phyloP scores from a whole-genome alignment of 2,329 filamentous ascomycete species.

The Monosporascus sp. region DNA sequence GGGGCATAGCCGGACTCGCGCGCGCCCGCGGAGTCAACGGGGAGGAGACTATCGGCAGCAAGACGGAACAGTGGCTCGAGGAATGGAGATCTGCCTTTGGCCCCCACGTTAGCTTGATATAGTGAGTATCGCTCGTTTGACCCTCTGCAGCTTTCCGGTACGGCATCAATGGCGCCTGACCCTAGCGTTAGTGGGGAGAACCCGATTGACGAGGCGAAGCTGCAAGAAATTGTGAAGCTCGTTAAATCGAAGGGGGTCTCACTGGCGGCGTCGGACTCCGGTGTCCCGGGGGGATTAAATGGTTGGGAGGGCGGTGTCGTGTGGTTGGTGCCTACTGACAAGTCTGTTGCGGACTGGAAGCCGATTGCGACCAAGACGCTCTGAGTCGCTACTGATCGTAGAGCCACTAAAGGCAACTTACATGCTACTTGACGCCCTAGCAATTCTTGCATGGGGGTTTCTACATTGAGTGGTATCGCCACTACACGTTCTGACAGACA shows the following conservation, averaged over 20 bases:
- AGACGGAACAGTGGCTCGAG: slow-evolving; percentile 16
- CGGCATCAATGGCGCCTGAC: not conserved
- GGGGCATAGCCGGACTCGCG: slow-evolving; percentile 18
- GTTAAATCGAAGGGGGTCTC: not conserved
- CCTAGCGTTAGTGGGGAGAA: not conserved
- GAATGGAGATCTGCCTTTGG: slow-evolving; percentile 23
- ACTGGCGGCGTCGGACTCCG: not conserved
- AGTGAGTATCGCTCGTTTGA: slow-evolving; percentile 18
- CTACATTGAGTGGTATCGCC: too few relatives aligned
- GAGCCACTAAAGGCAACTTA: too few relatives aligned
- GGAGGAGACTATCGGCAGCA: slow-evolving; percentile 4
- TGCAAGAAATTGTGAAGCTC: not conserved
- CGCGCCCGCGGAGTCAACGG: slow-evolving; percentile 20
- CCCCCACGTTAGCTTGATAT: slow-evolving; percentile 29
- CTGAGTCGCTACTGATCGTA: not conserved
- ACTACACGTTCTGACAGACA: too few relatives aligned
- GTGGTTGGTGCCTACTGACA: slow-evolving; percentile 28
- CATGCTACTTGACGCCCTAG: too few relatives aligned
- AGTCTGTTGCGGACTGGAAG: slow-evolving; percentile 24
- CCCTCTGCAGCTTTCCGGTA: not conserved
- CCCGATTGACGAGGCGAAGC: not conserved
- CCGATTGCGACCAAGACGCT: slow-evolving; percentile 21
- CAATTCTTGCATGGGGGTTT: too few relatives aligned
- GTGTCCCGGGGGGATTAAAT: not conserved
- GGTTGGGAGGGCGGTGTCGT: slow-evolving; percentile 26